Base-by-base conservation (phyloP, 345 rosid species). In the Salix dunnii region DNA sequence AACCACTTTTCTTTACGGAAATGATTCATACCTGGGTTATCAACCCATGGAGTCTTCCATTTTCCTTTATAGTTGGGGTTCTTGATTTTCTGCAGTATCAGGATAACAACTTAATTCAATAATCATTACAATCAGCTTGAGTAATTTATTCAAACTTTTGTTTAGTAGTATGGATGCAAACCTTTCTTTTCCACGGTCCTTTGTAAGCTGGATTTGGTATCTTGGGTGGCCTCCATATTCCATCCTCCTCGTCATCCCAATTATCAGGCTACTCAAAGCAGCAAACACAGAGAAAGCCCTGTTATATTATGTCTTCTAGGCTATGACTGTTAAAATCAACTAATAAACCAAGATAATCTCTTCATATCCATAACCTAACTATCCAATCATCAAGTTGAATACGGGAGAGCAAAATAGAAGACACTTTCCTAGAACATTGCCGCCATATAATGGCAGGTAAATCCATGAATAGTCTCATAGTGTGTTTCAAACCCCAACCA, bases 21-120 rank as follows among this genome's bases (percentile, higher is more conserved):
- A 61, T 55, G 67, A 72, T 8, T 58, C 14, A 28, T 85, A 88
- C 97, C 99, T 78, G 98, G 98, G 80, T 95, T 95, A 85, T 95
- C 93, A 64, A 91, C 88, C 90, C 92, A 95, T 46, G 93, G 97
- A 81, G 74, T 85, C 88, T 82, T 95, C 99, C 99, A 95, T 78
- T 89, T 95, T 43, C 98, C 99, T 77, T 93, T 93, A 79, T 90
- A 91, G 82, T 88, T 93, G 6, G 97, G 99, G 73, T 95, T 95
- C 89, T 93, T 95, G 85, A 93, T 85, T 87, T 81, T 95, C 99
- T 95, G 74, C 18, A 71, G 38, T 3, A 58, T n/a, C 51, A 64
- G 49, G 64, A 27, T n/a, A n/a, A n/a, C 62, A 58, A 9, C 62
- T 58, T 58, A 58, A 58, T 3, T 58, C 62, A n/a, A 10, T 10